phyloP scores from a whole-genome alignment of 495 filamentous ascomycete genomes.

The Penicillium cataractarum region DNA sequence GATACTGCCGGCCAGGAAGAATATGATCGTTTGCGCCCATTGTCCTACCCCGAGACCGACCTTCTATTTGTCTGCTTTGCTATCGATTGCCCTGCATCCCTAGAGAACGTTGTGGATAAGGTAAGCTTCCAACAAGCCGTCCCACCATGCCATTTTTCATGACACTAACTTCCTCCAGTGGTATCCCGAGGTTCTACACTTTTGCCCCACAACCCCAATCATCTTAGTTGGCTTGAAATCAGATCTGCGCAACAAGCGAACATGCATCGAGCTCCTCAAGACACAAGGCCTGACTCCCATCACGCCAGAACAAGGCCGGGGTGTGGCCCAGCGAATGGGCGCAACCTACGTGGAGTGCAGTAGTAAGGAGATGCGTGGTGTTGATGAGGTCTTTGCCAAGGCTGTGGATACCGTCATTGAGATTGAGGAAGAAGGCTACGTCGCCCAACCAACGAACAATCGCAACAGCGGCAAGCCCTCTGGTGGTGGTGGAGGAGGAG shows the following conservation, averaged over 20 bases:
- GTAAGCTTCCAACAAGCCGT: slow-evolving; percentile 49
- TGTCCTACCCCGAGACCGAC: slow-evolving; percentile 98
- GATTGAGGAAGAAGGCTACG: slow-evolving; percentile 46
- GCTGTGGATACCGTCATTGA: slow-evolving; percentile 84
- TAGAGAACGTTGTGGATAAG: slow-evolving; percentile 99
- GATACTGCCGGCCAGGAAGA: slow-evolving; percentile 99
- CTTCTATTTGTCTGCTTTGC: slow-evolving; percentile 98
- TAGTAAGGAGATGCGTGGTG: slow-evolving; percentile 93
- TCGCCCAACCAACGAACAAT: slow-evolving; percentile 28
- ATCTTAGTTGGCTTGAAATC: slow-evolving; percentile 96
- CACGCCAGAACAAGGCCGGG: slow-evolving; percentile 82
- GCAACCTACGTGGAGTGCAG: slow-evolving; percentile 97
- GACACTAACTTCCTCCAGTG: slow-evolving; percentile 60
- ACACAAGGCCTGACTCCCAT: slow-evolving; percentile 96
- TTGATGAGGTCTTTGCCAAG: slow-evolving; percentile 90
- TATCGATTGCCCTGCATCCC: slow-evolving; percentile 95
- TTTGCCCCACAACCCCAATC: slow-evolving; percentile 95
- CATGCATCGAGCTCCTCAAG: slow-evolving; percentile 96
- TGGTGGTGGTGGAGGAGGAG: slow-evolving; percentile 27
- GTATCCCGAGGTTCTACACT: slow-evolving; percentile 98
- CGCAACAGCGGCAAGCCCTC: slow-evolving; percentile 34
- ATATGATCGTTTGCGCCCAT: slow-evolving; percentile 91
- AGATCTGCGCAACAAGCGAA: slow-evolving; percentile 89
- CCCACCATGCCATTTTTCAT: neutral
- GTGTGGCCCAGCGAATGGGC: slow-evolving; percentile 88